Base-by-base conservation (phyloP, 2,329 filamentous ascomycete genomes). In the Alternaria viburni region DNA sequence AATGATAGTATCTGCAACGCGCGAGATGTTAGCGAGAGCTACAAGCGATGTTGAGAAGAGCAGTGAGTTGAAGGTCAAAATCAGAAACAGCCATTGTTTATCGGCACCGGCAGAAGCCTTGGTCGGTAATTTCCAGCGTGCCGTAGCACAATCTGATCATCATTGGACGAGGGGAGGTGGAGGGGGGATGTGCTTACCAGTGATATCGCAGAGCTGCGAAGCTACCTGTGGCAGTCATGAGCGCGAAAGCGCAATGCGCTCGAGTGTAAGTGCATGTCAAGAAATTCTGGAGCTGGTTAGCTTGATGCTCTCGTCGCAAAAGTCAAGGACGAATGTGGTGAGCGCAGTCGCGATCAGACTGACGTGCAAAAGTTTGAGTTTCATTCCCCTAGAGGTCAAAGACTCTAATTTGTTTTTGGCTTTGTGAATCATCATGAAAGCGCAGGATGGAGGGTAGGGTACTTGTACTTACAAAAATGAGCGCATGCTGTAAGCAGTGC, bases 91-190 rank as follows among this genome's bases (percentile, higher is more conserved):
- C 79, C 80, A 73, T 75, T 71, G 68, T 78, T 68, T 79, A 69
- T 79, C 79, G 75, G 74, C 79, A 79, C 71, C 61, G 75, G 77
- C 70, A 70, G 69, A 77, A 77, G 73, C 74, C 77, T 81, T 76
- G 74, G 80, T 78, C 80, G 79, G 80, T 81, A 81, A 81, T 81
- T 81, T 80, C 80, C 78, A 80, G 77, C 78, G 77, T 79, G 77
- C 77, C 75, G 75, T 74, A 78, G 78, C 78, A 79, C 77, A 76
- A 75, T 41, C 69, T 74, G 77, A 70, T 80, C 78, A 80, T 80
- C 78, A 77, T 76, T 68, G 50, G 68, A 75, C 30, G 28, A 10
- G 13, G 23, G 36, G n/a, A 21, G 23, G 54, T 15, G 23, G 30
- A 44, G 15, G 17, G 57, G 32, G 11, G 3, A 17, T 45, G 25